These are phyloP conservation scores for Coemansia sp. DNA, from an alignment of 192 early-diverging fungal species.

Conservation along the genomic window DNA sequence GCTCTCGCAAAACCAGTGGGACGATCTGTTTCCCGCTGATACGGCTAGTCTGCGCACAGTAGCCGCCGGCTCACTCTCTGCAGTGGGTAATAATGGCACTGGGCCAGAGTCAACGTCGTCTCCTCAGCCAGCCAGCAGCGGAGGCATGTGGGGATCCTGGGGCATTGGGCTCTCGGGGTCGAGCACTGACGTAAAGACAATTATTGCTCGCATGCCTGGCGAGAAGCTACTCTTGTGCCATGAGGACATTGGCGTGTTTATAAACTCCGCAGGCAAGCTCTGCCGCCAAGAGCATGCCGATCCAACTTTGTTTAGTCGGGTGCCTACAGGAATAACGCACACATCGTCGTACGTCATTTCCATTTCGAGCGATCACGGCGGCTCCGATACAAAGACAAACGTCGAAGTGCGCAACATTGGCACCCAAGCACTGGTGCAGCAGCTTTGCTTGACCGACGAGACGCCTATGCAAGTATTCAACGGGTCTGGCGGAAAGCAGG, in stretches of 20 bases:
- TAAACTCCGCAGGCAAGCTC: slow-evolving; percentile 52
- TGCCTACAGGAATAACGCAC: slow-evolving; percentile 47
- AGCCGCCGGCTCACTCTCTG: slow-evolving; percentile 24
- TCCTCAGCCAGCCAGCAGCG: slow-evolving; percentile 14
- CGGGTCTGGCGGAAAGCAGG: slow-evolving; percentile 71
- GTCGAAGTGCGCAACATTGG: slow-evolving; percentile 89
- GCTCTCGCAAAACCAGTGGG: slow-evolving; percentile 51
- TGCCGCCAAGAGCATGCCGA: slow-evolving; percentile 47
- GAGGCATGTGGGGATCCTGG: slow-evolving; percentile 57
- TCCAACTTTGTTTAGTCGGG: slow-evolving; percentile 45
- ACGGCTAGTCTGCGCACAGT: slow-evolving; percentile 49
- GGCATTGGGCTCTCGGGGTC: slow-evolving; percentile 41
- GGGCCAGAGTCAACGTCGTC: slow-evolving; percentile 5
- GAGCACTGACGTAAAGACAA: slow-evolving; percentile 34
- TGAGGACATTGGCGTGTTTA: slow-evolving; percentile 53
- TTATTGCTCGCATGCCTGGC: slow-evolving; percentile 52
- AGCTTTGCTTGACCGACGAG: slow-evolving; percentile 67
- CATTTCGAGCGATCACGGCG: slow-evolving; percentile 18
- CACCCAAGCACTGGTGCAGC: slow-evolving; percentile 82
- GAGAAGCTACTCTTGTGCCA: slow-evolving; percentile 55
- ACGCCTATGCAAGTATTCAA: slow-evolving; percentile 55
- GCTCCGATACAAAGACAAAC: slow-evolving; percentile 29
- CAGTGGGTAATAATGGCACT: background rate
- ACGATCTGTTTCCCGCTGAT: slow-evolving; percentile 56
- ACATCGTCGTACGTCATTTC: slow-evolving; percentile 53